These are phyloP conservation scores for Lentinula sp. DNA, from an alignment of 768 basidiomycete genomes.

Conservation along the genomic window DNA sequence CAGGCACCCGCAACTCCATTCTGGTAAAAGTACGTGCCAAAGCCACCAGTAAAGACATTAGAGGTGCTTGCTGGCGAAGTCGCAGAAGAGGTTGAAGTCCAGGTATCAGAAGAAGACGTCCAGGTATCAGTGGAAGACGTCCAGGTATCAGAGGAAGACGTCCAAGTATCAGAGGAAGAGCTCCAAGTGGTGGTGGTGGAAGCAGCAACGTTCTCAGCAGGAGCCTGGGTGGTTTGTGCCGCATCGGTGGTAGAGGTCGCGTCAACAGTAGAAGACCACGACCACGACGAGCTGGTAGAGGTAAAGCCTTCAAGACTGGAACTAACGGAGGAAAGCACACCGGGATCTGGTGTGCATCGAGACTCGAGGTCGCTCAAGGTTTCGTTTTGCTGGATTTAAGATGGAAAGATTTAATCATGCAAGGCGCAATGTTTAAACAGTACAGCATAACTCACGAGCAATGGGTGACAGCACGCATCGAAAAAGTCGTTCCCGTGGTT, in stretches of 20 bases:
- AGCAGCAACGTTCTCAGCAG: conserved; percentile 1
- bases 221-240: conserved; percentile 26
- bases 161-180: conserved; percentile 6
- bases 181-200: neutral
- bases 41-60: conserved; percentile 31
- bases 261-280: conserved; percentile 19
- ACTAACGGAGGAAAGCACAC: conserved; percentile 41
- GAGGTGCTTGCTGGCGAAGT: neutral
- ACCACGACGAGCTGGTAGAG: conserved; percentile 15
- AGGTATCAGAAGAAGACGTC: neutral
- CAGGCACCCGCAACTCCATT: conserved; percentile 75
- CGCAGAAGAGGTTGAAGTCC: neutral
- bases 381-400: neutral
- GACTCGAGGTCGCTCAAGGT: conserved; percentile 41
- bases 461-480: conserved; percentile 64
- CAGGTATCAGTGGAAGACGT: conserved; percentile 10
- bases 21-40: conserved; percentile 67
- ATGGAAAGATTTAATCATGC: neutral
- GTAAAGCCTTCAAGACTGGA: conserved; percentile 15
- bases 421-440: conserved; percentile 1
- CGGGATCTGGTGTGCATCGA: conserved; percentile 35
- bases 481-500: conserved; percentile 53
- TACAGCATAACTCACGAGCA: conserved; percentile 37
- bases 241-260: conserved; percentile 16
- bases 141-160: conserved; percentile 13